A percentile compares a stretch with the other conserved stretches of the same genome.
Evolutionary conservation across 768 basidiomycete genomes (phyloP).

Genomic region (Panus rudis): DNA sequence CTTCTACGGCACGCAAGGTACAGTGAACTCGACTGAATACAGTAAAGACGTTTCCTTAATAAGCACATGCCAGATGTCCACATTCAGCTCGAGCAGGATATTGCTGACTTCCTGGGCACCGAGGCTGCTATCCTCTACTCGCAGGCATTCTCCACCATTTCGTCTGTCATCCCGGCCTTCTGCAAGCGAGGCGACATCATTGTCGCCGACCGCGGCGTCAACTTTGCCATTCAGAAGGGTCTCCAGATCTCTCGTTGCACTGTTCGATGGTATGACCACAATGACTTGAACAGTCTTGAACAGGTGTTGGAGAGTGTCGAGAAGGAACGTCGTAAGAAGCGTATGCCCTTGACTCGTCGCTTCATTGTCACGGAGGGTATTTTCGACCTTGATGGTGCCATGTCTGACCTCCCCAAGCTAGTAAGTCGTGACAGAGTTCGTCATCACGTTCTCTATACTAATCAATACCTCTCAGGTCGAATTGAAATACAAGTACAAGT

Average conservation of each 20-base stretch:
- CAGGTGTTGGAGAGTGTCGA: slow-evolving; percentile 77
- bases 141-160: slow-evolving; percentile 86
- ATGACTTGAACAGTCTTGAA: slow-evolving; percentile 87
- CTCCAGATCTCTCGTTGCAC: slow-evolving; percentile 89
- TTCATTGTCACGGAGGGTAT: slow-evolving; percentile 98
- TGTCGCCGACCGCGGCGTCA: slow-evolving; percentile 95
- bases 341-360: slow-evolving; percentile 72
- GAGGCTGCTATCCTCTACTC: slow-evolving; percentile 90
- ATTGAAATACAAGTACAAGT: slow-evolving; percentile 93
- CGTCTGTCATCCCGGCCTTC: slow-evolving; percentile 94
- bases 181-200: slow-evolving; percentile 97
- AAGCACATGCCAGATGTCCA: slow-evolving; percentile 66
- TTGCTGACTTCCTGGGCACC: slow-evolving; percentile 85
- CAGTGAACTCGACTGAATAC: slow-evolving; percentile 19
- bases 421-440: slow-evolving; percentile 39
- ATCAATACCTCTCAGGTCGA: slow-evolving; percentile 55
- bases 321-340: slow-evolving; percentile 84
- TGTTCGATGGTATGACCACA: slow-evolving; percentile 94
- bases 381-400: slow-evolving; percentile 89
- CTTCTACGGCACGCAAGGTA: slow-evolving; percentile 94
- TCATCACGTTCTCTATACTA: background rate
- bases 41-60: background rate
- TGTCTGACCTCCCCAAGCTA: slow-evolving; percentile 87
- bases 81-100: slow-evolving; percentile 78
- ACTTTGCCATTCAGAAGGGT: slow-evolving; percentile 93